These are phyloP conservation scores for Dalbergia cultrata DNA, from an alignment of 306 rosid species.

Conservation along the genomic window DNA sequence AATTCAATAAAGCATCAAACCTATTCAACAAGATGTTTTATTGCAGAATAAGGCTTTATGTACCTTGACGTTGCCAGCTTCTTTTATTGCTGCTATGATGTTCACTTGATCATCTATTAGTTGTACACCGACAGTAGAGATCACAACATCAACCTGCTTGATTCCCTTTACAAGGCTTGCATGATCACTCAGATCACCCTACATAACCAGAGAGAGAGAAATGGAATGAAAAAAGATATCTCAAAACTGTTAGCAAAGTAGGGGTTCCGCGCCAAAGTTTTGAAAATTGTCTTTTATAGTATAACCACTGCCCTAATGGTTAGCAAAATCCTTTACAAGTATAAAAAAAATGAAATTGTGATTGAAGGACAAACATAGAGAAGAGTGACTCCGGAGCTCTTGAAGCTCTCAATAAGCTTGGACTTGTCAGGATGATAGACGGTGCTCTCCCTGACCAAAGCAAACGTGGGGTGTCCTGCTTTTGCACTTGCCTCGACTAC, in stretches of 20 bases:
- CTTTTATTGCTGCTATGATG: conserved; percentile 60
- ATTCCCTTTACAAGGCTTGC: conserved; percentile 52
- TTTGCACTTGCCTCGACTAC: conserved; percentile 51
- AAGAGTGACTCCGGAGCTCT: conserved; percentile 48
- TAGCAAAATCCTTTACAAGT: too few species aligned
- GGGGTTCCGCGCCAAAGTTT: too few species aligned
- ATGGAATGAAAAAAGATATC: too few species aligned
- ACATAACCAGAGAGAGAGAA: neutral
- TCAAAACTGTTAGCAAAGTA: too few species aligned
- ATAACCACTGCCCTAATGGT: too few species aligned
- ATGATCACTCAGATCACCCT: conserved; percentile 55
- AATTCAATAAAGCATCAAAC: neutral
- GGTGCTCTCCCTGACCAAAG: conserved; percentile 43
- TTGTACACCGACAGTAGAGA: conserved; percentile 43
- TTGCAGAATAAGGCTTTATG: neutral
- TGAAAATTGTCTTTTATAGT: too few species aligned
- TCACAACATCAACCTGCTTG: conserved; percentile 59
- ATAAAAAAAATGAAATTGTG: neutral
- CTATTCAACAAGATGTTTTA: neutral
- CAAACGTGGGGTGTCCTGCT: conserved; percentile 57
- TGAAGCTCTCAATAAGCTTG: conserved; percentile 50
- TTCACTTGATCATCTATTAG: conserved; percentile 47
- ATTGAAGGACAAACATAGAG: conserved; percentile 37
- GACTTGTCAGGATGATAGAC: conserved; percentile 49
- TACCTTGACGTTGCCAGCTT: conserved; percentile 61